Percentiles rank a stretch among this genome's conserved stretches.
Conservation (phyloP, 345 rosid species). For the Gossypium herbaceum region DNA sequence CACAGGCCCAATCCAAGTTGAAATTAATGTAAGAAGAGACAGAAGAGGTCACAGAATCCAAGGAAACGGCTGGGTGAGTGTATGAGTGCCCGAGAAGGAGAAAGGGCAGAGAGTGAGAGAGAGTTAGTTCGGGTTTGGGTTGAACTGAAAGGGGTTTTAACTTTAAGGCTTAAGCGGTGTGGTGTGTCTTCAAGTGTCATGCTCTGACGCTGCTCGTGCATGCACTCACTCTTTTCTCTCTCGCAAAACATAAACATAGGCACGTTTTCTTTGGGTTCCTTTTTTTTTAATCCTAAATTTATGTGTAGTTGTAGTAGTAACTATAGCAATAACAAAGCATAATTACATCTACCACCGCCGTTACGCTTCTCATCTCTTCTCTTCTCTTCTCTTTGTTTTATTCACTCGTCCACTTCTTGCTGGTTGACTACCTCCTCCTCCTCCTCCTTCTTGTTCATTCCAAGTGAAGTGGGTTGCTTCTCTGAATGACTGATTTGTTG, state of each 20-base stretch:
- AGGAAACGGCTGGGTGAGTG: slow-evolving; percentile 24
- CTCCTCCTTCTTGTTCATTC: neutral
- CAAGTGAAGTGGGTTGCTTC: neutral
- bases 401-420: neutral
- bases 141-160: neutral
- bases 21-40: slow-evolving; percentile 4
- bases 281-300: neutral
- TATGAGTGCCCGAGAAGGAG: slow-evolving; percentile 23
- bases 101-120: neutral
- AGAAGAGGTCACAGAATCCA: slow-evolving; percentile 22
- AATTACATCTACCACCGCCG: slow-evolving; percentile 1
- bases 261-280: neutral
- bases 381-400: neutral
- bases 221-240: slow-evolving; percentile 40
- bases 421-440: slow-evolving; percentile 18
- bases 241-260: slow-evolving; percentile 15
- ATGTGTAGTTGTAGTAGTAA: neutral
- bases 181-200: slow-evolving; percentile 71
- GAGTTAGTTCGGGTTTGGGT: neutral
- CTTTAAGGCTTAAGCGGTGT: slow-evolving; percentile 21
- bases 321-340: neutral
- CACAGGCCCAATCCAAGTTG: neutral
- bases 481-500: slow-evolving; percentile 10
- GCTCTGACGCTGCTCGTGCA: slow-evolving; percentile 38
- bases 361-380: neutral